Base-by-base conservation (phyloP, 768 basidiomycete species). In the Suillus cothurnatus region DNA sequence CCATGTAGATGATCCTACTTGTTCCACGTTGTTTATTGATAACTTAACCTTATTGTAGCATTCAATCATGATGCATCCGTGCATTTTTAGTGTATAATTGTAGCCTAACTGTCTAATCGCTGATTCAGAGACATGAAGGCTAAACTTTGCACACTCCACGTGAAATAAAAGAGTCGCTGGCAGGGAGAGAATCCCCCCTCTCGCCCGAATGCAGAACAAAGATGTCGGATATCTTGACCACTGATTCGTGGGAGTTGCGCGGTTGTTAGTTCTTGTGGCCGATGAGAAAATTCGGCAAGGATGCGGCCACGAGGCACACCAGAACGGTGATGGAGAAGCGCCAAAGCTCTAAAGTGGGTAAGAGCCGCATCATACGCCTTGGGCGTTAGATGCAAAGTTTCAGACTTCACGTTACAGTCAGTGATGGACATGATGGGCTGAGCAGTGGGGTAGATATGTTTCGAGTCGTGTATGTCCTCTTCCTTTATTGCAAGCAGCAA, bases 301-400 rank as follows among this genome's bases (percentile, higher is more conserved):
- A 26, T 39, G 26, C 11, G 39, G 57, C 57, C 38, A 6, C 36
- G 36, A 58, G 36, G 56, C 36, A 38, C 36, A 15, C 3, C 38
- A 58, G 57, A 58, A 39, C 57, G 57, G 38, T 26, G 57, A 39
- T 39, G 26, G 12, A 21, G 52, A 53, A 21, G 53, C 21, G 53
- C 17, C 21, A 32, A 55, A 21, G 31, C 32, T 55, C 31, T 55
- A 5, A 11, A 21, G 9, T 4, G 17, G 7, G 23, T 7, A 26
- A 38, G 23, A 9, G 19, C 28, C 52, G 28, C 38, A 23, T 38
- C 34, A 38, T 23, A 26, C 38, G 55, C 5, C 32, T 38, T 38
- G 11, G 36, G 23, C 56, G 36, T 57, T 28, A 21, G 23, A 58
- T 38, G 26, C 36, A 28, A 31, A 21, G 26, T 59, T 59, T 59